Base-by-base conservation (phyloP, 352 stramenopile genomes). In the Globisporangium alternatum region DNA sequence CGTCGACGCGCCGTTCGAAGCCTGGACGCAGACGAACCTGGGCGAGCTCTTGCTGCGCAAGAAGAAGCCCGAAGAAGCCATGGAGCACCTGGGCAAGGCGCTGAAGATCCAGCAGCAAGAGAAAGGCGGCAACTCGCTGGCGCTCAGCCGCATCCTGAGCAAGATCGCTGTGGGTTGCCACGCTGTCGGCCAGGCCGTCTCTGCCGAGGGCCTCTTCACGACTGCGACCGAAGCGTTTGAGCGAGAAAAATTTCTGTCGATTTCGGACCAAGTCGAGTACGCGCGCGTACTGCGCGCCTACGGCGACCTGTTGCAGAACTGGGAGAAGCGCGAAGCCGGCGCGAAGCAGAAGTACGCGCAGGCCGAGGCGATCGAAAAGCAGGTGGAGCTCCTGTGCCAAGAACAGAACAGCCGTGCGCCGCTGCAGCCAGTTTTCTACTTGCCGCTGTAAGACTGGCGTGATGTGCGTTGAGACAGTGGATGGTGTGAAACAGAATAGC, bases 121-220 rank as follows among this genome's bases (percentile, higher is more conserved):
- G 37, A 81, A 80, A 56, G 78, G 67, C 53, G 60, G 71, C 35
- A 83, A 79, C 19, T 72, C 78, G 41, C 68, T 92, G 30, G 81
- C 75, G 28, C 80, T 92, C 37, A 81, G 73, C 8, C 83, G 83
- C 33, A 80, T 90, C 39, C 69, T 92, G 62, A 69, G 80, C 53
- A 76, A 86, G 55, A 88, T 92, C 58, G 83, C 83, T 0, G 72
- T 74, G n/a, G 83, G 77, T 19, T 89, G 80, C 63, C 83, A 92
- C 57, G 56, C 49, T 0, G 69, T 89, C 25, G 79, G 77, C 17
- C 83, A 92, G 65, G 81, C 83, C 47, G 83, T 92, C 56, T 89
- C 81, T 12, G 83, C 78, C 51, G 83, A 92, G 66, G 83, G 81
- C 2, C 59, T 92, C 9, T 88, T 89, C 71, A 80, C 83, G 60